Evolutionary conservation across 768 basidiomycete genomes (phyloP).

Genomic region (Pulveroboletus sp.): DNA sequence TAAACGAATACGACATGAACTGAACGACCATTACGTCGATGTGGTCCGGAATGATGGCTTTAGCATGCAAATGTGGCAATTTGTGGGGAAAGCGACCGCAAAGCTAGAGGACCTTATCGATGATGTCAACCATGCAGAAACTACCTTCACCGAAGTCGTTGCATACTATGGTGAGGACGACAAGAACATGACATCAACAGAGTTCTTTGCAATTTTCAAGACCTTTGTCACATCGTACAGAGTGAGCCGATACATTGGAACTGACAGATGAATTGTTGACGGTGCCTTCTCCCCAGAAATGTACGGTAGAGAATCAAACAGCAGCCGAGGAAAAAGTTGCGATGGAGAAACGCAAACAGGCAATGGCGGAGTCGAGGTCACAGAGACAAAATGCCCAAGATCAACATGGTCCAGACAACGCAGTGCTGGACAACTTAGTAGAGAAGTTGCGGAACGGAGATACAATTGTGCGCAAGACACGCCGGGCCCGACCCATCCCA

Average conservation of each 20-base stretch:
- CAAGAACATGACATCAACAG: slow-evolving; percentile 78
- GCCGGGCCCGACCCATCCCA: slow-evolving; percentile 41
- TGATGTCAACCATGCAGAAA: slow-evolving; percentile 82
- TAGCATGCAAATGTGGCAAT: slow-evolving; percentile 90
- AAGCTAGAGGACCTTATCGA: slow-evolving; percentile 84
- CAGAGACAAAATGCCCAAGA: slow-evolving; percentile 51
- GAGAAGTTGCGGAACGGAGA: slow-evolving; percentile 72
- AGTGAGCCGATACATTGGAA: slow-evolving; percentile 38
- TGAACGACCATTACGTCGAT: slow-evolving; percentile 77
- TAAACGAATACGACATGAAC: slow-evolving; percentile 75
- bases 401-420: slow-evolving; percentile 42
- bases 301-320: slow-evolving; percentile 74
- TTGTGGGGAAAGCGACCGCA: slow-evolving; percentile 69
- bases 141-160: slow-evolving; percentile 80
- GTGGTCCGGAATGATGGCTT: slow-evolving; percentile 72
- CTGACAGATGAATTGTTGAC: slow-evolving; percentile 2
- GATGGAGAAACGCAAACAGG: slow-evolving; percentile 65
- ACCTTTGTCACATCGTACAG: slow-evolving; percentile 93
- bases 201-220: slow-evolving; percentile 97
- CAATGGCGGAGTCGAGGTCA: slow-evolving; percentile 60
- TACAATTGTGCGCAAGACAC: slow-evolving; percentile 53
- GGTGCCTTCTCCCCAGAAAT: slow-evolving; percentile 59
- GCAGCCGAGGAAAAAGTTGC: slow-evolving; percentile 69
- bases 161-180: slow-evolving; percentile 94
- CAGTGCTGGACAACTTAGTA: slow-evolving; percentile 67